These are phyloP conservation scores for Candida germanica DNA, from an alignment of 805 yeast species.

Conservation along the genomic window DNA sequence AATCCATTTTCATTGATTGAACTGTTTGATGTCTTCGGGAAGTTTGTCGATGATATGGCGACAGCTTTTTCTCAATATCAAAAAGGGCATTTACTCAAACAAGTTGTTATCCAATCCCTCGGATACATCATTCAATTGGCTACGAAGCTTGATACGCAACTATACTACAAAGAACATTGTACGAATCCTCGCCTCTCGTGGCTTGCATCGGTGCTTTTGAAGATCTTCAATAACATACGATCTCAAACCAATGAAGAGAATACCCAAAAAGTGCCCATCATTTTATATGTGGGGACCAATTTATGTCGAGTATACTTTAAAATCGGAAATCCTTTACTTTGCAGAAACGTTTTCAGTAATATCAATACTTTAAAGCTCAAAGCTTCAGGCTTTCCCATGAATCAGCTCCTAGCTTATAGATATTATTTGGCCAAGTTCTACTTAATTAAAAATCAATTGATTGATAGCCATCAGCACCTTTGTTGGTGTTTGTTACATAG, in stretches of 20 bases:
- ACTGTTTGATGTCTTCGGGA: slow-evolving; percentile 53
- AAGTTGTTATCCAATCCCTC: slow-evolving; percentile 36
- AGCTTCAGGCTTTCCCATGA: slow-evolving; percentile 35
- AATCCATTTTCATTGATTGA: slow-evolving; percentile 51
- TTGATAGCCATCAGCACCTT: slow-evolving; percentile 49
- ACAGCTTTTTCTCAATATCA: slow-evolving; percentile 46
- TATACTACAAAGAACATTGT: slow-evolving; percentile 41
- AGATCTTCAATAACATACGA: slow-evolving; percentile 59
- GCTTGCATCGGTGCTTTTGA: slow-evolving; percentile 52
- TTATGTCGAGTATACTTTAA: slow-evolving; percentile 56
- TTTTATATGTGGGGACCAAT: slow-evolving; percentile 51
- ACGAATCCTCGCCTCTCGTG: slow-evolving; percentile 45
- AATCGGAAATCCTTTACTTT: slow-evolving; percentile 53
- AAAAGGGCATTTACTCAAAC: slow-evolving; percentile 33
- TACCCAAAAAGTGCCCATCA: slow-evolving; percentile 40
- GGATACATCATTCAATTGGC: slow-evolving; percentile 45
- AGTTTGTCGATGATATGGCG: slow-evolving; percentile 45
- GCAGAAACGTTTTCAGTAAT: slow-evolving; percentile 61
- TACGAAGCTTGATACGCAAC: slow-evolving; percentile 33
- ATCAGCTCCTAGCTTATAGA: slow-evolving; percentile 51
- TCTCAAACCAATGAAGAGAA: slow-evolving; percentile 37
- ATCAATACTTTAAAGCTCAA: slow-evolving; percentile 50
- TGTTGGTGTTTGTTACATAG: slow-evolving; percentile 49
- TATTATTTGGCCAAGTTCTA: slow-evolving; percentile 54
- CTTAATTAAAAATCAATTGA: slow-evolving; percentile 49